Conservation (phyloP, 257 asterid genomes). For the Nicotiana paniculata region DNA sequence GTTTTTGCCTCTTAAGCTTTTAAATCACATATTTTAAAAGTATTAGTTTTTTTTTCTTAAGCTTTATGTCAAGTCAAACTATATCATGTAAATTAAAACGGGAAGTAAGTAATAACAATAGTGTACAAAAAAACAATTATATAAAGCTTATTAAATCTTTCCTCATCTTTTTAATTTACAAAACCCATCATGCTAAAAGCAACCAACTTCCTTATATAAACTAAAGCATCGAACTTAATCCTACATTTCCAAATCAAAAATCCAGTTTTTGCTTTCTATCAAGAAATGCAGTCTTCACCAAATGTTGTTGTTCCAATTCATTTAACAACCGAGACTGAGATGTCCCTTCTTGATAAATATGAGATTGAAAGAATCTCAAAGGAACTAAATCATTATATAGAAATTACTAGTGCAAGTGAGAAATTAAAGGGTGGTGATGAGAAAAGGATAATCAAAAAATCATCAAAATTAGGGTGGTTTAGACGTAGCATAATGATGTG, state of each 20-base stretch:
- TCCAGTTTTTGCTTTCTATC: not conserved
- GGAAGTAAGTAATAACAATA: too few species aligned
- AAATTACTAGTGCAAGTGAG: not conserved
- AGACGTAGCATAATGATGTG: not conserved
- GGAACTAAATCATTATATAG: not conserved
- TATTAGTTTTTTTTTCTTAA: too few species aligned
- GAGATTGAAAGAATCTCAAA: slow-evolving; percentile 4
- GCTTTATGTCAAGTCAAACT: too few species aligned
- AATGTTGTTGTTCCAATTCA: not conserved
- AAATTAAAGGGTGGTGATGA: not conserved
- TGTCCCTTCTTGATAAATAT: slow-evolving; percentile 2
- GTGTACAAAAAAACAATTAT: too few species aligned
- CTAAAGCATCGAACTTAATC: not conserved
- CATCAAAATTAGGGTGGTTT: not conserved
- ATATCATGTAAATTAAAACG: too few species aligned
- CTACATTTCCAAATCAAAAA: not conserved
- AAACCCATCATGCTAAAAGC: too few species aligned
- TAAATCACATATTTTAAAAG: too few species aligned
- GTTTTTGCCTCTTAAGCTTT: too few species aligned
- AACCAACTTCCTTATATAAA: not conserved
- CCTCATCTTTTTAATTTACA: too few species aligned
- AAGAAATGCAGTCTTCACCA: not conserved
- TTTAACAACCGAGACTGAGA: not conserved
- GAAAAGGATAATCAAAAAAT: not conserved
- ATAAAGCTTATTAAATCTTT: too few species aligned